Conservation (phyloP, 2,329 filamentous ascomycete genomes). For the Talaromyces rugulosus region DNA sequence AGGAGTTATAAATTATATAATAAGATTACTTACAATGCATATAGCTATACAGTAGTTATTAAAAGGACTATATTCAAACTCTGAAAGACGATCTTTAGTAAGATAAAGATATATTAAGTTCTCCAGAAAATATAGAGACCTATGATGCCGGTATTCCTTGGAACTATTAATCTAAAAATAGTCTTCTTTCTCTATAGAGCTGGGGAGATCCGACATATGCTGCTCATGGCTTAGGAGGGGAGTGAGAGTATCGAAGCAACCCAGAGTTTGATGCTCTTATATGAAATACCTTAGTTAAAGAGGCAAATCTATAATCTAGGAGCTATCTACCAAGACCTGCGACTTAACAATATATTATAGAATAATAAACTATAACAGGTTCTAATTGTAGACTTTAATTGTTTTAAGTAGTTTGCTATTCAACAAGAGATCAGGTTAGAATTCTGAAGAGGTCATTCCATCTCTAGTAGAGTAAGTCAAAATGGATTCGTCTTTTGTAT, state of each 20-base stretch:
- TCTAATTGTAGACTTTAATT: conserved; percentile 22
- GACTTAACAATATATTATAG: conserved; percentile 19
- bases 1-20: conserved; percentile 22
- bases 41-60: conserved; percentile 25
- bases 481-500: conserved; percentile 2
- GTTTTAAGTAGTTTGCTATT: conserved; percentile 8
- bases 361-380: conserved; percentile 18
- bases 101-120: conserved; percentile 22
- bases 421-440: not conserved
- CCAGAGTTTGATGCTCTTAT: not conserved
- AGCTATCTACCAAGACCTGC: conserved; percentile 16
- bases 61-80: conserved; percentile 27
- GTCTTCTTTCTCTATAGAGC: conserved; percentile 22
- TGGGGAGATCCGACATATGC: conserved; percentile 26
- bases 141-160: conserved; percentile 23
- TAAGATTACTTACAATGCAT: conserved; percentile 23
- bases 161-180: conserved; percentile 20
- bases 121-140: conserved; percentile 19
- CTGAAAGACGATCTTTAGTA: conserved; percentile 21
- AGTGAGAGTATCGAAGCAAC: conserved; percentile 3
- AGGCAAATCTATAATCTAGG: conserved; percentile 12
- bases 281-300: conserved; percentile 3
- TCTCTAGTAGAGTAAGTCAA: not conserved
- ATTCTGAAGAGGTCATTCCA: conserved; percentile 1
- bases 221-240: conserved; percentile 26